Base-by-base conservation (phyloP, 805 yeast genomes). In the Candida parachauliodes region DNA sequence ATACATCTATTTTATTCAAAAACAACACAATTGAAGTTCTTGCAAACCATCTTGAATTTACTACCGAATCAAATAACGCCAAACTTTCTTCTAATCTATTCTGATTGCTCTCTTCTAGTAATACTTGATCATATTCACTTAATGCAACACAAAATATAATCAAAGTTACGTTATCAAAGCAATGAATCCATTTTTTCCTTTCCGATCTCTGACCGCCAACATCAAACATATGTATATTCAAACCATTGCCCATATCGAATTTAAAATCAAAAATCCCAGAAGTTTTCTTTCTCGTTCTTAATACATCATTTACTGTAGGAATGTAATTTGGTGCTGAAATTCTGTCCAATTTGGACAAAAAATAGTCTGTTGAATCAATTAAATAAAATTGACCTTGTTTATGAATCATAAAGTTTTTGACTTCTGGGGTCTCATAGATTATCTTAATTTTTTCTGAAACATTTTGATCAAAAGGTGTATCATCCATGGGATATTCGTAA, bases 201-300 rank as follows among this genome's bases (percentile, higher is more conserved):
- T 93, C 98, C 3, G 94, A 80, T 51, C 98, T 72, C 61, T 93
- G 98, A 1, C 97, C 97, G 45, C 97, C 97, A 33, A 89, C 96
- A 59, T 89, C 97, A 53, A 53, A 68, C 74, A 68, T 68, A 49
- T 68, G 74, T 25, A 68, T 60, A 36, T 60, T 62, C 16, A 67
- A 50, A 5, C 69, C 69, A 22, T 50, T 45, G n/a, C 84, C 88
- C 77, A 88, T 74, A 42, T 79, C 79, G 51, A 89, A 85, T 40
- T 75, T 71, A 41, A 87, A 80, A 56, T 88, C 96, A 50, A 81
- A 86, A 16, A 89, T 86, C 60, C 97, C 96, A 1, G 95, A 83
- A 0, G 97, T 89, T 62, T 87, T 89, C 56, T 87, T 84, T 65
- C 97, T 78, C 11, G 96, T 87, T 45, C 95, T 71, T 48, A 89